phyloP scores from a whole-genome alignment of 768 basidiomycete genomes.

The Phaeolepiota aurea region DNA sequence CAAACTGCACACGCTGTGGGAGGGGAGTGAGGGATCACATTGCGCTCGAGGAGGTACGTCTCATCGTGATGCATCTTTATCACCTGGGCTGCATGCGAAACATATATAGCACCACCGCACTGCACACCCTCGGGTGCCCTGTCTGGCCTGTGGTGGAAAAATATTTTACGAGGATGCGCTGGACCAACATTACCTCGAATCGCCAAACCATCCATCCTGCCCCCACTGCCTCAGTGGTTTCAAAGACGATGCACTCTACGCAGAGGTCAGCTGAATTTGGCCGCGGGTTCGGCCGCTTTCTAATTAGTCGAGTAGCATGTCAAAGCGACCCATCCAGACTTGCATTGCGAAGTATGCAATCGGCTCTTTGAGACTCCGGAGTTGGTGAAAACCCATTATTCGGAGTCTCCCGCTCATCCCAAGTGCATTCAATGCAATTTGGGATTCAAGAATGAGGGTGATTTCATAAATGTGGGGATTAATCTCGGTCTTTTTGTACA shows the following conservation, averaged over 20 bases:
- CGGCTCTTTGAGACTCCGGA: slow-evolving; percentile 29
- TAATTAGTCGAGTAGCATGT: slow-evolving; percentile 22
- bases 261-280: slow-evolving; percentile 16
- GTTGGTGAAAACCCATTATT: slow-evolving; percentile 29
- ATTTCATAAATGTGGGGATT: too few relatives aligned
- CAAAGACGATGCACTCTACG: slow-evolving; percentile 17
- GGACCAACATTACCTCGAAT: slow-evolving; percentile 28
- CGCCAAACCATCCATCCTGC: slow-evolving; percentile 29
- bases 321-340: slow-evolving; percentile 24
- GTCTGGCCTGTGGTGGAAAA: slow-evolving; percentile 19
- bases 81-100: too few relatives aligned
- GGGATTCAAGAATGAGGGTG: slow-evolving; percentile 12
- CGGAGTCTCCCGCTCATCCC: slow-evolving; percentile 33
- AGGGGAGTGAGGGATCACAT: slow-evolving; percentile 28
- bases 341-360: slow-evolving; percentile 18
- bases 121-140: slow-evolving; percentile 17
- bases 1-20: slow-evolving; percentile 36
- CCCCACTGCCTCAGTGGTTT: slow-evolving; percentile 23
- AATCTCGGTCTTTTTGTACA: too few relatives aligned
- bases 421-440: slow-evolving; percentile 32
- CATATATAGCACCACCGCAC: slow-evolving; percentile 21
- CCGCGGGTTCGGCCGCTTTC: neutral
- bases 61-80: neutral
- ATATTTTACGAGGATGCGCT: slow-evolving; percentile 27
- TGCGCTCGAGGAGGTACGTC: slow-evolving; percentile 25